A percentile compares a stretch with the other conserved stretches of the same genome.
phyloP scores from a whole-genome alignment of 2,329 filamentous ascomycete genomes.

The Colletotrichum spinosum region DNA sequence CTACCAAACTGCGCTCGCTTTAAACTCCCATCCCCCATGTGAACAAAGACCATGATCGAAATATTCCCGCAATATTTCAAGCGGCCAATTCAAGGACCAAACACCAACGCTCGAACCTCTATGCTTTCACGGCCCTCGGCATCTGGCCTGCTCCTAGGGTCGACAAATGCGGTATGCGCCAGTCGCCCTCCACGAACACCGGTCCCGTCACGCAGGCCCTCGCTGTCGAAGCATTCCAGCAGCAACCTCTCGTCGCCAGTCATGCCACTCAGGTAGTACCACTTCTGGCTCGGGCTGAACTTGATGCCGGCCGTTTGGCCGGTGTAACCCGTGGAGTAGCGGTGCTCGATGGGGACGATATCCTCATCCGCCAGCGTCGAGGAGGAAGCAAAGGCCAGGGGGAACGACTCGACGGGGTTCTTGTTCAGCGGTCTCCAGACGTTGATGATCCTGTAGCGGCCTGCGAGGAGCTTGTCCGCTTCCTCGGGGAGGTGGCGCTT shows the following conservation, averaged over 20 bases:
- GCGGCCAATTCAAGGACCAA: conserved; percentile 66
- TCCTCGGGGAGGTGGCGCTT: conserved; percentile 70
- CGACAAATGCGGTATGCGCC: conserved; percentile 83
- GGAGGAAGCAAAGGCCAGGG: conserved; percentile 77
- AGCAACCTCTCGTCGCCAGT: conserved; percentile 77
- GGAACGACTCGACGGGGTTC: conserved; percentile 72
- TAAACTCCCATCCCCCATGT: too few species aligned
- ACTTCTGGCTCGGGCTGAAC: conserved; percentile 72
- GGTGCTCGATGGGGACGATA: conserved; percentile 78
- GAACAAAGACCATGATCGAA: too few species aligned
- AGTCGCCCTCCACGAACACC: conserved; percentile 65
- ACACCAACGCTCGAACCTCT: conserved; percentile 87
- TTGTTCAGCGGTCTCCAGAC: conserved; percentile 79
- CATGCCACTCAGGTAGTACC: conserved; percentile 87
- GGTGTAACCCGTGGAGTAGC: conserved; percentile 74
- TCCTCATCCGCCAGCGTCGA: conserved; percentile 70
- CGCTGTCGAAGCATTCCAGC: conserved; percentile 83
- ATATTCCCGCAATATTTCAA: neutral
- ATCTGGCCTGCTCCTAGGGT: conserved; percentile 76
- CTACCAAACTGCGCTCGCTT: too few species aligned
- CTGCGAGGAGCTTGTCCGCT: conserved; percentile 72
- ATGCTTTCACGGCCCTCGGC: conserved; percentile 86
- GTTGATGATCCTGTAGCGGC: conserved; percentile 86
- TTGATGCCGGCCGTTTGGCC: conserved; percentile 81
- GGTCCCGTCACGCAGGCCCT: conserved; percentile 61